These are phyloP conservation scores for Suillus subaureus DNA, from an alignment of 768 basidiomycete species.

Conservation along the genomic window DNA sequence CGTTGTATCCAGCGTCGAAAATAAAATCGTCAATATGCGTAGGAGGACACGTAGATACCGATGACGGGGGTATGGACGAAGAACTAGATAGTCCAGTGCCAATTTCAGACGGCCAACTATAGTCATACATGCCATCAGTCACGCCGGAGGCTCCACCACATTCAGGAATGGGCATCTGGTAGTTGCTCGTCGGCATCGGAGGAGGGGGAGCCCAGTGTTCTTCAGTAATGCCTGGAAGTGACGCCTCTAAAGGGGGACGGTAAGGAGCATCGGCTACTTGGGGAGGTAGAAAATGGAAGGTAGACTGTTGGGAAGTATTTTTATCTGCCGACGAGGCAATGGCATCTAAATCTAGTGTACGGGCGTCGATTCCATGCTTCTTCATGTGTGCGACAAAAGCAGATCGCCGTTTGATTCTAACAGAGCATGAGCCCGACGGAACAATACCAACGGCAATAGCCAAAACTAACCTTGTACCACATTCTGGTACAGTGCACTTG, in stretches of 20 bases:
- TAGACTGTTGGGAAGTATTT: conserved; percentile 10
- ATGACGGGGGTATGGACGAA: background rate
- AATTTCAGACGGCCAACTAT: background rate
- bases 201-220: background rate
- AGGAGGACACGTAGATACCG: background rate
- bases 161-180: background rate
- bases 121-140: background rate
- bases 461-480: conserved; percentile 46
- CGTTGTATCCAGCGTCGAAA: background rate
- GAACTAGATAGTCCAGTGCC: background rate
- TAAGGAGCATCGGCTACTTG: conserved; percentile 4
- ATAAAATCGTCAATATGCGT: background rate
- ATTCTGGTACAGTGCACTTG: conserved; percentile 46
- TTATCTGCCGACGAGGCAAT: conserved; percentile 23
- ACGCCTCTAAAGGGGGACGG: background rate
- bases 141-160: background rate
- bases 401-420: conserved; percentile 66
- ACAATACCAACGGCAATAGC: background rate
- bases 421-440: conserved; percentile 4
- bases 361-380: conserved; percentile 45
- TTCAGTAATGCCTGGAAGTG: background rate
- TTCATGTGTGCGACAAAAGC: conserved; percentile 56
- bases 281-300: conserved; percentile 17
- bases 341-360: conserved; percentile 18
- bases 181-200: background rate